phyloP scores from a whole-genome alignment of 768 basidiomycete species.

The Tricholoma flavovirens region DNA sequence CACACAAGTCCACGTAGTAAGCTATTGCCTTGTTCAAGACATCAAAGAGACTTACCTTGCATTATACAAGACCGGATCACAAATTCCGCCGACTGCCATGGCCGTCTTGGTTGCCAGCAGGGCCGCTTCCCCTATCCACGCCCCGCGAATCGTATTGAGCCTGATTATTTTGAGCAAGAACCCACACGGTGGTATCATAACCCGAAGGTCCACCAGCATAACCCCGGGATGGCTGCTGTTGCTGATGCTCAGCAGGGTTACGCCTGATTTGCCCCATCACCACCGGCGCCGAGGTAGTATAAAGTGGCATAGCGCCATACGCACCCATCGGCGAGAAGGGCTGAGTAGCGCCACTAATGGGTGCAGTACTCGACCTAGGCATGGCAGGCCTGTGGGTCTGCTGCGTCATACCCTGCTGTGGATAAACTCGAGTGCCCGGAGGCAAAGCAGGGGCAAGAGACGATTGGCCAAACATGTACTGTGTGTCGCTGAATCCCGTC shows the following conservation, averaged over 20 bases:
- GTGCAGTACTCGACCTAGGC: background rate
- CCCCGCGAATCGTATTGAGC: background rate
- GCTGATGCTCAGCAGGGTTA: background rate
- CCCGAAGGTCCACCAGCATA: background rate
- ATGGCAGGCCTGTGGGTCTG: constrained; percentile 5
- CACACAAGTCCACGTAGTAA: too few species aligned
- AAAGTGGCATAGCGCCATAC: background rate
- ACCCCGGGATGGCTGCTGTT: background rate
- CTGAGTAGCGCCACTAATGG: background rate
- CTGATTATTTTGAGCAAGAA: background rate
- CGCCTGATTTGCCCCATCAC: background rate
- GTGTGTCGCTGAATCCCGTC: background rate
- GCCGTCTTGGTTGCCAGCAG: background rate
- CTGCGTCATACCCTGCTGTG: background rate
- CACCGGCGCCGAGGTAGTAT: background rate
- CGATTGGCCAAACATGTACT: background rate
- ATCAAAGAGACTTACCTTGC: background rate
- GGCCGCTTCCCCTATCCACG: background rate
- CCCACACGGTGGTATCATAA: background rate
- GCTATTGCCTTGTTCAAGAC: background rate
- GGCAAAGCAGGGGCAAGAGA: background rate
- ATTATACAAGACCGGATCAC: background rate
- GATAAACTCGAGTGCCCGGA: background rate
- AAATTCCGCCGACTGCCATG: background rate
- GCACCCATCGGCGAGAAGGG: background rate